Evolutionary conservation across 2,329 filamentous ascomycete genomes (phyloP), one percentile per base, ranked within the genome.

Genomic region (Colletotrichum orbiculare): DNA sequence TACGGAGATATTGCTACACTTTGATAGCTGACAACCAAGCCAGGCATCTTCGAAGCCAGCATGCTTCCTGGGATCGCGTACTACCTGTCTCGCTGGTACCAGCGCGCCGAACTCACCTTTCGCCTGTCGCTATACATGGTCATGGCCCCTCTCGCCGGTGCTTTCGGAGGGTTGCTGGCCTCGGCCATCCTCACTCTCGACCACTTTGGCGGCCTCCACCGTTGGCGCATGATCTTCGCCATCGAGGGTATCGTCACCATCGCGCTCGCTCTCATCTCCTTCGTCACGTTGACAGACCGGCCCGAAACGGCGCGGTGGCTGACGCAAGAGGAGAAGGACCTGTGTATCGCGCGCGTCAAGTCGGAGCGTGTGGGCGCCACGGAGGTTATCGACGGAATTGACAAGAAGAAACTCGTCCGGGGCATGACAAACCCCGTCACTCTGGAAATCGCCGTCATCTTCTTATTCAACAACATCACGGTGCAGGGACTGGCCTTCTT

Each of bases 41-140:
- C 25, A 25, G 25, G 88, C 9, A 75, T 90, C 10, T 92, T 92
- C 63, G 91, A 94, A 75, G 88, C 91, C 0, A 91, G 90, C 8
- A 88, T 93, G 85, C 75, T 93, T 58, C 91, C 91, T 0, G 90
- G 91, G 0, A 91, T 92, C 45, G 89, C 89, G 0, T 93, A 92
- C 75, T 93, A 92, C 70, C 77, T 92, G 17, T 89, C 86, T 1
- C 81, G 90, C 55, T 93, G 90, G 90, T 93, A 92, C 69, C 81
- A 89, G n/a, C 81, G 88, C 38, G 84, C 83, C 54, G 90, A 93
- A 74, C 78, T 93, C 6, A 84, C 87, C 0, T 91, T 91, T 73
- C 83, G 90, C 0, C 78, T 92, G 1, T 85, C 87, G 0, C 77
- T 92, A 2, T 92, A 91, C 76, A 87, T 92, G 59, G 88, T 91